These are phyloP conservation scores for Trichoderma sp. DNA, from an alignment of 2,329 filamentous ascomycete species.

Conservation along the genomic window DNA sequence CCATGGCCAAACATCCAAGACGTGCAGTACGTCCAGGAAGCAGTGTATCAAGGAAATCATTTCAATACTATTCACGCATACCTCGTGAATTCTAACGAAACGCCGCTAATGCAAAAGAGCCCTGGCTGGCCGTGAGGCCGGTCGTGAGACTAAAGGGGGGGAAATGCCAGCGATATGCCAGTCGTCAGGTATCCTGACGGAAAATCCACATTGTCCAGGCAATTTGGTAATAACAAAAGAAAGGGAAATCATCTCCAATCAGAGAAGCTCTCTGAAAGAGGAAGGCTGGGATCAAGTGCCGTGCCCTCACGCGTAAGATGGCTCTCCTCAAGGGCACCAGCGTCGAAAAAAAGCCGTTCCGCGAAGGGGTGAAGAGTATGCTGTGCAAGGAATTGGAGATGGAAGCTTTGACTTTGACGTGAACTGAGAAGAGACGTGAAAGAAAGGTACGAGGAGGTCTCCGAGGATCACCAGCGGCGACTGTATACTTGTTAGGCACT, in stretches of 20 bases:
- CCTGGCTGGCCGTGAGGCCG: slow-evolving; percentile 37
- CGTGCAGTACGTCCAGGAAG: background rate
- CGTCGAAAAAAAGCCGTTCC: background rate
- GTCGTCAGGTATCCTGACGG: background rate
- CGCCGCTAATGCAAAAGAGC: slow-evolving; percentile 37
- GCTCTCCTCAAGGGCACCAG: too few relatives aligned
- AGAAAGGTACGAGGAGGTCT: background rate
- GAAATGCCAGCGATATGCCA: background rate
- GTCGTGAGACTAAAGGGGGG: slow-evolving; percentile 32
- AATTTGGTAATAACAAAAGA: slow-evolving; percentile 2
- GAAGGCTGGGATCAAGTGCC: background rate
- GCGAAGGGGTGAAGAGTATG: background rate
- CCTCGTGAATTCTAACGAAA: slow-evolving; percentile 39
- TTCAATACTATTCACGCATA: slow-evolving; percentile 40
- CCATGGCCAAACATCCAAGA: background rate
- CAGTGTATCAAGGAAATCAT: slow-evolving; percentile 14
- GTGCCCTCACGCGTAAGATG: background rate
- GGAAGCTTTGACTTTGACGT: background rate
- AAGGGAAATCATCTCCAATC: background rate
- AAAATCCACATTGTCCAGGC: background rate
- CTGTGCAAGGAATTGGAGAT: background rate
- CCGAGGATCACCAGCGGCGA: slow-evolving; percentile 41
- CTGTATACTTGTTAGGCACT: slow-evolving; percentile 31
- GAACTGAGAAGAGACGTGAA: background rate
- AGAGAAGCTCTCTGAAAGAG: background rate